Conservation (phyloP, 108 stramenopile genomes). For the Skeletonema costatum region DNA sequence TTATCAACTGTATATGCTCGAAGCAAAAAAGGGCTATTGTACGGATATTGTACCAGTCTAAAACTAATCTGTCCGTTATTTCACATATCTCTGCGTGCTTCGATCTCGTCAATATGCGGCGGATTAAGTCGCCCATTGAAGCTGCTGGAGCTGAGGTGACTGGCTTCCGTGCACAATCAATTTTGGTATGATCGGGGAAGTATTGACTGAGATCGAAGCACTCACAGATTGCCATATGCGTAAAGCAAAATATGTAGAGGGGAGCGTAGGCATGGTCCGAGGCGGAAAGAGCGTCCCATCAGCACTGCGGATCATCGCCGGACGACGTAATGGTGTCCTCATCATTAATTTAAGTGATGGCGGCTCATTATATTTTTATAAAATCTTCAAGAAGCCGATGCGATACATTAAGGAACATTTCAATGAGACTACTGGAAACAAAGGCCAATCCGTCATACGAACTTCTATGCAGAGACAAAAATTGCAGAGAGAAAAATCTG, state of each 20-base stretch:
- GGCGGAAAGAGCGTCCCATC: background rate
- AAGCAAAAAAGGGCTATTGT: too few species aligned
- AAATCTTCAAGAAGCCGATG: conserved; percentile 2
- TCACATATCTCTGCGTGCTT: too few species aligned
- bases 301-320: background rate
- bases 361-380: conserved; percentile 5
- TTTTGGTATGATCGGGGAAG: too few species aligned
- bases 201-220: too few species aligned
- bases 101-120: too few species aligned
- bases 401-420: background rate
- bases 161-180: too few species aligned
- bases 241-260: conserved; percentile 18
- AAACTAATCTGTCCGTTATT: too few species aligned
- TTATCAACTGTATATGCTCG: too few species aligned
- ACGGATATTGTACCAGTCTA: too few species aligned
- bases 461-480: background rate
- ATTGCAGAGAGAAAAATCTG: background rate
- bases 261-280: conserved; percentile 10
- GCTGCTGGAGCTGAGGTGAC: too few species aligned
- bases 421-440: background rate
- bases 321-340: conserved; percentile 1
- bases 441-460: background rate
- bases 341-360: conserved; percentile 13
- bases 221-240: too few species aligned
- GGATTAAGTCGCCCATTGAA: too few species aligned